These are phyloP conservation scores for Rosa lucieae DNA, from an alignment of 306 rosid species.

Conservation along the genomic window DNA sequence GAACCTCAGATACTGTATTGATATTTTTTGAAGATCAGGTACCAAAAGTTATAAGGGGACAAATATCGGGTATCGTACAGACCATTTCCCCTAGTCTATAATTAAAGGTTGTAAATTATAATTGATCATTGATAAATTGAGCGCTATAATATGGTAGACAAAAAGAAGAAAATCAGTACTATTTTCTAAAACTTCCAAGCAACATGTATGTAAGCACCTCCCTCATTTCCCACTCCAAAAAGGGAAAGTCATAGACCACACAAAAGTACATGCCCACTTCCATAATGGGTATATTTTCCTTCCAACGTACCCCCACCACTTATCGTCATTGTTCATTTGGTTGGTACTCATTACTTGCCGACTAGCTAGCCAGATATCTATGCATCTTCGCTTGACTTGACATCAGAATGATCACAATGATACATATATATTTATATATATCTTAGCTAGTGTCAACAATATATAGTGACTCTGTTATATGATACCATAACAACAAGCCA, in stretches of 20 bases:
- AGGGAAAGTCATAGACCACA: slow-evolving; percentile 37
- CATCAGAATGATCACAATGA: not conserved
- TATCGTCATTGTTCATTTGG: slow-evolving; percentile 14
- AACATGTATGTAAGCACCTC: slow-evolving; percentile 24
- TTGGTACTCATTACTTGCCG: not conserved
- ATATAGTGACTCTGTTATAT: not conserved
- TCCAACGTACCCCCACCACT: slow-evolving; percentile 32
- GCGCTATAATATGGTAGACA: no score
- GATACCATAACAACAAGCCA: not conserved
- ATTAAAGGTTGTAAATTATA: no score
- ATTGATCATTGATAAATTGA: no score
- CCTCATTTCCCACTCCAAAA: slow-evolving; percentile 39
- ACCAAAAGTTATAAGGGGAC: no score
- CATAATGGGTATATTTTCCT: slow-evolving; percentile 37
- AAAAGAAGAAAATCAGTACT: no score
- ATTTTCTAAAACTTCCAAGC: no score
- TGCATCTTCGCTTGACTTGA: not conserved
- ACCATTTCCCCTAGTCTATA: no score
- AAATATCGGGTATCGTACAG: no score
- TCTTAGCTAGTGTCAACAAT: not conserved
- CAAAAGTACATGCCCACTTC: slow-evolving; percentile 27
- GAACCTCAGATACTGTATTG: no score
- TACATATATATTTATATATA: not conserved
- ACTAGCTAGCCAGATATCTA: not conserved
- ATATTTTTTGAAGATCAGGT: no score